Evolutionary conservation across 2,329 filamentous ascomycete species (phyloP).

Genomic region (Talaromyces rugulosus): DNA sequence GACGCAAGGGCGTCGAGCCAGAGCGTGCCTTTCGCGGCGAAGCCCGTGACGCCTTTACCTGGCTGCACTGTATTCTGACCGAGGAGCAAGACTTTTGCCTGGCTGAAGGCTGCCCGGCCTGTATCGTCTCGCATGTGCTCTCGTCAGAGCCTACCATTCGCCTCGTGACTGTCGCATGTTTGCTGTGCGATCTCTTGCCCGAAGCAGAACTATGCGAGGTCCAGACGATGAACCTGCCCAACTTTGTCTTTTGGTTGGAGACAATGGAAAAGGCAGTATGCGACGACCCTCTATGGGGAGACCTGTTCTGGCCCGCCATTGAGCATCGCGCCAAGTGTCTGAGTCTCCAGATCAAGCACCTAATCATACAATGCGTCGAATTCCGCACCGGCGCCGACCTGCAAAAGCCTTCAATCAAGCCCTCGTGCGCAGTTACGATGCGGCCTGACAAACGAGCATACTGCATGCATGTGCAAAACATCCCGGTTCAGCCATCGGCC

Average conservation of each 20-base stretch:
- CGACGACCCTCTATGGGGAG: conserved; percentile 43
- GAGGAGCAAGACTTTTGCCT: conserved; percentile 57
- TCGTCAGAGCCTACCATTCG: conserved; percentile 44
- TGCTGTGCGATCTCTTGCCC: conserved; percentile 33
- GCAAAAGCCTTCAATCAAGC: conserved; percentile 12
- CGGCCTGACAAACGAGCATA: conserved; percentile 19
- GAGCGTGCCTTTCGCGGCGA: conserved; percentile 56
- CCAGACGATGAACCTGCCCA: conserved; percentile 16
- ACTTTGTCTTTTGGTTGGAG: conserved; percentile 36
- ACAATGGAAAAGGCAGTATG: conserved; percentile 36
- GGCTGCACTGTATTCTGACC: conserved; percentile 55
- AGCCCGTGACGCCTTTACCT: conserved; percentile 55
- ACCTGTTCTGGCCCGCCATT: conserved; percentile 38
- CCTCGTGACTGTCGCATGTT: conserved; percentile 38
- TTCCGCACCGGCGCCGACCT: conserved; percentile 20
- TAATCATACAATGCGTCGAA: conserved; percentile 37
- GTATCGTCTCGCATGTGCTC: conserved; percentile 39
- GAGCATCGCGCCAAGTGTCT: conserved; percentile 35
- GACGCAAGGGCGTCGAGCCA: conserved; percentile 47
- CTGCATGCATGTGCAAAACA: conserved; percentile 19
- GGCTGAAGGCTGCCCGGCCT: conserved; percentile 52
- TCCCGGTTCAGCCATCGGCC: conserved; percentile 26
- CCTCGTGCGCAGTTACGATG: conserved; percentile 16
- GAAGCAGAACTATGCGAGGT: conserved; percentile 20
- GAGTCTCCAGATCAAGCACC: conserved; percentile 35